Evolutionary conservation across 208 protist species (phyloP), one percentile per base, ranked within the genome.

Genomic region (Trypanosoma conorhini): DNA sequence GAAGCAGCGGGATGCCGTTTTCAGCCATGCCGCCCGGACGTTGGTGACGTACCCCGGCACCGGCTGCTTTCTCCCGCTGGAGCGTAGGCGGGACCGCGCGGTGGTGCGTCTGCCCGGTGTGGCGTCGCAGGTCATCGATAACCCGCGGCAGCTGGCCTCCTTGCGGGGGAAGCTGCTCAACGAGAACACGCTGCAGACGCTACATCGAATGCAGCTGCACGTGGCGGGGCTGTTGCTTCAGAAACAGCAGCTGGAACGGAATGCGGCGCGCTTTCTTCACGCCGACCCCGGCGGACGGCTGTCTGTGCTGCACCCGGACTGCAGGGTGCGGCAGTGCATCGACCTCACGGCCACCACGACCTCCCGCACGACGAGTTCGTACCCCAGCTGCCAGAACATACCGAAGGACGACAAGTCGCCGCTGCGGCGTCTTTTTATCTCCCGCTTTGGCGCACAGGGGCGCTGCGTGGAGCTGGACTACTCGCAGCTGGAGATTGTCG

Each of bases 361-460:
- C 5, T 87, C 87, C 30, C 88, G 91, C 52, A 96, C 91, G 31
- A 81, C 83, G 50, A 94, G 88, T 71, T 81, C 81, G 33, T 91
- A 89, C 78, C 91, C 91, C 0, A 96, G 88, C 71, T 92, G 86
- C 60, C 91, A 96, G 67, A 96, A 92, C 67, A 93, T 96, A 59
- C 86, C 91, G 7, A 94, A 94, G 76, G 88, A 93, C 46, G 88
- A 93, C 67, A 93, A 93, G 75, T 93, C 87, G 5, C 81, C 85
- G 4, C 62, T 90, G 50, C 82, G 91, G 9, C 87, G 85, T 38
- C 75, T 96, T 58, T 91, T 96, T 50, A 76, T 87, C 12, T 94
- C 88, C 0, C 88, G 91, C 57, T 96, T 92, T 65, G 91, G 91
- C n/a, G 65, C 64, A 5, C 66, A 89, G 55, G 91, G 91, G 19